Base-by-base conservation (phyloP, 2,329 filamentous ascomycete genomes). In the Tolypocladium amazonense region DNA sequence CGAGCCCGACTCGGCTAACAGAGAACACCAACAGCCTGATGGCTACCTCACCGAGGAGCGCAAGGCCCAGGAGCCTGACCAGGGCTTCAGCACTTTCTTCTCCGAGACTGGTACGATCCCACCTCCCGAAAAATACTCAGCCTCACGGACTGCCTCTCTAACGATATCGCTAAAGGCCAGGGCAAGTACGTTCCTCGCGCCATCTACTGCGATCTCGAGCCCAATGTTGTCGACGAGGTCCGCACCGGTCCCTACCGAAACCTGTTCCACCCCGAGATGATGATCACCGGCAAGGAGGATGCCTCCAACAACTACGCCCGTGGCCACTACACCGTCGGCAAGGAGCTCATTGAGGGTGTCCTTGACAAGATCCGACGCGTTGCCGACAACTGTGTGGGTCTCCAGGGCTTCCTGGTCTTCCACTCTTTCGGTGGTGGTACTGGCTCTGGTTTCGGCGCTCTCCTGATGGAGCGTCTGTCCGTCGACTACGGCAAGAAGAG, bases 401-500 rank as follows among this genome's bases (percentile, higher is more conserved):
- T 99, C 61, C 94, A 99, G 79, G 94, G 94, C 73, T 99, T 99
- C 88, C 85, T 97, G 67, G 92, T 99, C 74, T 97, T 97, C 89
- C 94, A 99, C 88, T 97, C 93, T 62, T 97, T 99, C 76, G 94
- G 94, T 80, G 94, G 94, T 79, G 94, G 94, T 82, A 99, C 94
- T 70, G 94, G 94, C 72, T 99, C 94, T 70, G 94, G 94, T 74
- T 99, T 99, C 78, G 94, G 94, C 80, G 94, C 94, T 71, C 87
- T 99, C 68, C 84, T 99, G 70, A 96, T 99, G 92, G 94, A 99
- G 84, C 93, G 94, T 75, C 87, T 99, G 64, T 97, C 94, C 41
- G 90, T 97, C 72, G 94, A 99, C 81, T 99, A 97, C 75, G 93
- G 94, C 83, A 99, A 99, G 88, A 99, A 99, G 88, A 95, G 90